These are phyloP conservation scores for Tirmania nivea DNA, from an alignment of 495 filamentous ascomycete species.

Conservation along the genomic window DNA sequence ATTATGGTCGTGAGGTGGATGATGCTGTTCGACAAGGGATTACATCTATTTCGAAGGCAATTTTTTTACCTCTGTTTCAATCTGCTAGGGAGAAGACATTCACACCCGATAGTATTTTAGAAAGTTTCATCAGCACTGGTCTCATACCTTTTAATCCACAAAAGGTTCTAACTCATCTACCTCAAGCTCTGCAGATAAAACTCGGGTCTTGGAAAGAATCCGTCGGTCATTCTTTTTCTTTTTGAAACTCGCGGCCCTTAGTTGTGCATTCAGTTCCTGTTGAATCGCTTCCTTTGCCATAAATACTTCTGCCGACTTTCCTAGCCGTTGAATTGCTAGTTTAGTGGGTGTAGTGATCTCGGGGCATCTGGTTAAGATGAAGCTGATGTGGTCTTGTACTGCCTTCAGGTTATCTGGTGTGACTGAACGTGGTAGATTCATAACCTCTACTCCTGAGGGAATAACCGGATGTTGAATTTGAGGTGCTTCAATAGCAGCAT, in stretches of 20 bases:
- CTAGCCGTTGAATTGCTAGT: background rate
- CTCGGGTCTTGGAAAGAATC: no score
- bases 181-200: no score
- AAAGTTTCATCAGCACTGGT: background rate
- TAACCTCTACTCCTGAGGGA: background rate
- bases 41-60: background rate
- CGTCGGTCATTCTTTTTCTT: no score
- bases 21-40: background rate
- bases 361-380: background rate
- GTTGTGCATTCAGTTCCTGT: background rate
- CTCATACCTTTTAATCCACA: background rate
- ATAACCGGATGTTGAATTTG: background rate
- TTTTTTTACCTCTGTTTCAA: background rate
- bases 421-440: background rate
- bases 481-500: background rate
- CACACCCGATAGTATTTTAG: background rate
- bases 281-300: background rate
- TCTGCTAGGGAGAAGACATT: background rate
- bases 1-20: constrained; percentile 5
- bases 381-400: background rate
- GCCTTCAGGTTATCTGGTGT: no score
- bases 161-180: background rate
- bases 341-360: background rate
- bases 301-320: background rate
- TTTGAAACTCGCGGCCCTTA: background rate